A percentile compares a stretch with the other conserved stretches of the same genome.
Evolutionary conservation across 345 rosid genomes (phyloP).

Genomic region (Populus nigra): DNA sequence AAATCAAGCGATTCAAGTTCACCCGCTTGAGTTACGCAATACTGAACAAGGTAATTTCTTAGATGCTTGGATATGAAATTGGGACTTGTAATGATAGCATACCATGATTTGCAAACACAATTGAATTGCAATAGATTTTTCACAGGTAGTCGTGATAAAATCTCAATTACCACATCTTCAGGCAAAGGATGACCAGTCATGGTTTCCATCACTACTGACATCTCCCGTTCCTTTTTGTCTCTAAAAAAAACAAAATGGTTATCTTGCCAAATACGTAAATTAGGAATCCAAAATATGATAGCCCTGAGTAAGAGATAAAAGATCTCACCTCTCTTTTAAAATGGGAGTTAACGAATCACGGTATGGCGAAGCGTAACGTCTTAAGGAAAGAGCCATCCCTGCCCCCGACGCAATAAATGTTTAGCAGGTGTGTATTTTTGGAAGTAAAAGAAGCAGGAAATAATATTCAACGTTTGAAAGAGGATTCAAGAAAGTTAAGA

Average conservation of each 20-base stretch:
- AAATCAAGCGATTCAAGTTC: neutral
- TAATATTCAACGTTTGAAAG: too few species aligned
- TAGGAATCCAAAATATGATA: neutral
- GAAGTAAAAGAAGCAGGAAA: neutral
- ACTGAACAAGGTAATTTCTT: too few species aligned
- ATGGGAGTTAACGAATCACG: too few species aligned
- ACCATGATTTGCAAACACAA: neutral
- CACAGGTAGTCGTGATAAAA: neutral
- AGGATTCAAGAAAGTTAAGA: neutral
- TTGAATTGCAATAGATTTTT: neutral
- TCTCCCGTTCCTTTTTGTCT: neutral
- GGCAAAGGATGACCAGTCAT: neutral
- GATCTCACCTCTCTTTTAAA: too few species aligned
- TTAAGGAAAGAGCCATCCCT: neutral
- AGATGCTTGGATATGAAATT: neutral
- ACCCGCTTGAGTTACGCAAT: neutral
- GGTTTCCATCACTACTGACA: neutral
- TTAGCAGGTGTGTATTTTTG: neutral
- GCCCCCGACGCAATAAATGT: neutral
- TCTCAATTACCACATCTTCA: neutral
- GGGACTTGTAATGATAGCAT: neutral
- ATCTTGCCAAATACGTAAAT: too few species aligned
- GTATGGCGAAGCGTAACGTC: neutral
- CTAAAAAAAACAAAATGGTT: neutral
- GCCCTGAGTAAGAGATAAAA: neutral